These are phyloP conservation scores for Populus tremula DNA, from an alignment of 345 rosid species.

Conservation along the genomic window DNA sequence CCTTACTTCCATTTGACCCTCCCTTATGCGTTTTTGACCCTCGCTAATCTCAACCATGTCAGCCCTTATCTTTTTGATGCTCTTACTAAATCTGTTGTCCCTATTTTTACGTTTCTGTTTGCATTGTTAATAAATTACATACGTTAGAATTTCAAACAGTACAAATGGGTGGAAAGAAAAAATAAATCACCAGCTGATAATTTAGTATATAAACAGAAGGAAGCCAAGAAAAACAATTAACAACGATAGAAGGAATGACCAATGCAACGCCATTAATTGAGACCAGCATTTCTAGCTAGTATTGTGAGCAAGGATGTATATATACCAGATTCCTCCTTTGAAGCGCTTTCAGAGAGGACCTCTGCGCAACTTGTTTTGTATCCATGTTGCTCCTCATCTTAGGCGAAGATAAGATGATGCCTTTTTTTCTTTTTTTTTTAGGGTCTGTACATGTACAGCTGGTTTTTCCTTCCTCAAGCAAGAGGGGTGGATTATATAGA, in stretches of 20 bases:
- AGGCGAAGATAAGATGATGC: no score
- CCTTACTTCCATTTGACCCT: neutral
- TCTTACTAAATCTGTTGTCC: neutral
- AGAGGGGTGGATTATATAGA: accelerated
- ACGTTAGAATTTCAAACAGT: neutral
- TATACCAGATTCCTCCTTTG: neutral
- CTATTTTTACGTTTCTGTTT: neutral
- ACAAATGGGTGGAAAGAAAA: no score
- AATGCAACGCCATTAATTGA: no score
- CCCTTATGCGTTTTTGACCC: neutral
- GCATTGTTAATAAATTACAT: neutral
- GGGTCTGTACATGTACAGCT: no score
- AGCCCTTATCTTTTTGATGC: neutral
- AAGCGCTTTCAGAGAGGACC: neutral
- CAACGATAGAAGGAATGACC: neutral
- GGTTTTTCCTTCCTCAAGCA: no score
- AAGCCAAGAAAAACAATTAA: neutral
- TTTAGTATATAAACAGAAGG: neutral
- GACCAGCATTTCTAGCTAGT: no score
- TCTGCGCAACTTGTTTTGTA: neutral
- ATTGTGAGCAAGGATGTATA: no score
- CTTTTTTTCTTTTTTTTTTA: accelerated
- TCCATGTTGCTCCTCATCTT: neutral
- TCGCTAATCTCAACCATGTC: neutral
- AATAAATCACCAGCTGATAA: neutral